Percentiles rank a stretch among this genome's conserved stretches.
Conservation (phyloP, 1,284 basidiomycete genomes). For the Rhodotorula sp. region DNA sequence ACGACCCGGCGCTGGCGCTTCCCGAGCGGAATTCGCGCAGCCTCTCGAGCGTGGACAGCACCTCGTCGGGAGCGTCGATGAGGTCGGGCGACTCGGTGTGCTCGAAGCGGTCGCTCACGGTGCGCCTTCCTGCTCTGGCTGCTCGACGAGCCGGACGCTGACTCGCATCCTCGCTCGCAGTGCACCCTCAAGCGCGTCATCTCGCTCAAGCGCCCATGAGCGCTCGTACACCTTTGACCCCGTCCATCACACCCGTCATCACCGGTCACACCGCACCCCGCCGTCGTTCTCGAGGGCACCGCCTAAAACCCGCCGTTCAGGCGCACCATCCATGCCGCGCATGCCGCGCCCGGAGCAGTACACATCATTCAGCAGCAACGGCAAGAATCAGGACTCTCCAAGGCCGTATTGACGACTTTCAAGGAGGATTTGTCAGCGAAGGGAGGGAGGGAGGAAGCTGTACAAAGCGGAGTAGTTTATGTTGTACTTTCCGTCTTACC, state of each 20-base stretch:
- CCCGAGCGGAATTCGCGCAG: slow-evolving; percentile 25
- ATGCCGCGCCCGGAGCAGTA: no score
- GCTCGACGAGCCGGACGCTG: neutral
- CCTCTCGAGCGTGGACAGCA: neutral
- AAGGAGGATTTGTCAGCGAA: no score
- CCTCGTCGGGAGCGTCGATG: neutral
- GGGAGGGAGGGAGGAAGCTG: no score
- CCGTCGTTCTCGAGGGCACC: neutral
- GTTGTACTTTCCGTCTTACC: no score
- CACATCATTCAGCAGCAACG: no score
- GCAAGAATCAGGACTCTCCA: no score
- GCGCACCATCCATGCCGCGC: neutral
- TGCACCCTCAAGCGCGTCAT: slow-evolving; percentile 1
- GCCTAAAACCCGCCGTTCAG: neutral
- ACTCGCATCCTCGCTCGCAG: neutral
- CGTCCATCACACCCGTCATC: no score
- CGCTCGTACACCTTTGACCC: neutral
- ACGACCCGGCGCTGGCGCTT: slow-evolving; percentile 27
- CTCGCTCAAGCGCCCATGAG: neutral
- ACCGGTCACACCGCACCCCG: neutral
- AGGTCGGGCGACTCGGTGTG: neutral
- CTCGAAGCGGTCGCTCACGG: slow-evolving; percentile 9
- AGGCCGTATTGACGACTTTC: no score
- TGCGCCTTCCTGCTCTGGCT: neutral
- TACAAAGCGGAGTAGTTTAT: no score